A percentile compares a stretch with the other conserved stretches of the same genome.
phyloP scores from a whole-genome alignment of 257 asterid genomes.

The Prunella vulgaris region DNA sequence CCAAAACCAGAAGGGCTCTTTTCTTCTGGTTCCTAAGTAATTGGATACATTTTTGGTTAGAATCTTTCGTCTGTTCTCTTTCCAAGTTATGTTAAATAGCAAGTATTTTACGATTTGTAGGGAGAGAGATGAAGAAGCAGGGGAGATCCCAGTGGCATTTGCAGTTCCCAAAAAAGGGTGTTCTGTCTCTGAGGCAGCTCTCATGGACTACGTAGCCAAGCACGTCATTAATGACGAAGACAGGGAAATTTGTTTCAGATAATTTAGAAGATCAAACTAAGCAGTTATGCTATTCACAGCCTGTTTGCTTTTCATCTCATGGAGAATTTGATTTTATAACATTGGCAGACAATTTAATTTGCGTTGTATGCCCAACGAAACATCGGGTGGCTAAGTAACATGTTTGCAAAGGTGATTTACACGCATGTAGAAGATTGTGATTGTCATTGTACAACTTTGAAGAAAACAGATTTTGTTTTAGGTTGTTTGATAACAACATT shows the following conservation, averaged over 20 bases:
- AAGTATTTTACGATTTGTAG: conserved; percentile 26
- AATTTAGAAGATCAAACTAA: conserved; percentile 90
- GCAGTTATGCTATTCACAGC: conserved; percentile 51
- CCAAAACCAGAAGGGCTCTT: too few species aligned
- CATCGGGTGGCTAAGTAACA: not conserved
- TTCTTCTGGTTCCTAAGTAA: too few species aligned
- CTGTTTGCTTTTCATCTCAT: not conserved
- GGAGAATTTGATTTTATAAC: not conserved
- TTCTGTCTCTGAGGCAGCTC: conserved; percentile 38
- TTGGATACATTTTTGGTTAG: too few species aligned
- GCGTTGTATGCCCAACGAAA: not conserved
- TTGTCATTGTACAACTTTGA: not conserved
- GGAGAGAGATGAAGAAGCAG: conserved; percentile 64
- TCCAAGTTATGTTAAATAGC: too few species aligned
- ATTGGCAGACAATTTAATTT: not conserved
- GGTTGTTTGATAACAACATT: not conserved
- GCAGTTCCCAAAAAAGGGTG: conserved; percentile 54
- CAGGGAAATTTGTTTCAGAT: conserved; percentile 83
- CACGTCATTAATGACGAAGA: conserved; percentile 71
- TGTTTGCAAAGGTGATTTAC: not conserved
- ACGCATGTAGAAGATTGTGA: not conserved
- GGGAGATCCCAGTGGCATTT: conserved; percentile 88
- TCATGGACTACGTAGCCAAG: conserved; percentile 56
- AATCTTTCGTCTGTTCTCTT: too few species aligned
- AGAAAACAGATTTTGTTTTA: not conserved